Conservation (phyloP, 1,139 yeast genomes). For the Scheffersomyces lignicola region DNA sequence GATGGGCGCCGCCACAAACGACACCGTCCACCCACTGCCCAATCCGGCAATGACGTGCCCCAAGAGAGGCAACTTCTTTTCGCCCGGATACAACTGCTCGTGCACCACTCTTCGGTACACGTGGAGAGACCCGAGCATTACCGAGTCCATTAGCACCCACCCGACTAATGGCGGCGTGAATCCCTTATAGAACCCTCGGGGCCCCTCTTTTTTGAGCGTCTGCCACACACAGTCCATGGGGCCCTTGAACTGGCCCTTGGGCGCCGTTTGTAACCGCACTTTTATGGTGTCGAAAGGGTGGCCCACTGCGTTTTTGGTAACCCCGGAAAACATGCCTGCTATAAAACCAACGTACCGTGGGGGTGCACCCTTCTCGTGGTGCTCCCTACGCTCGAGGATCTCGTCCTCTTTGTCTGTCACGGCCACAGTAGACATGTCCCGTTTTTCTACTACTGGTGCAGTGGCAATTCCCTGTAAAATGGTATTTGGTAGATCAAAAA, state of each 20-base stretch:
- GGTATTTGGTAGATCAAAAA: too few relatives aligned
- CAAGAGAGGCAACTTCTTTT: slow-evolving; percentile 62
- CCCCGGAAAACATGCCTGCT: slow-evolving; percentile 86
- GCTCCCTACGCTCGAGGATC: slow-evolving; percentile 14
- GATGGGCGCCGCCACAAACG: slow-evolving; percentile 91
- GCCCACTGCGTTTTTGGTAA: slow-evolving; percentile 85
- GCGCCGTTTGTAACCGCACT: slow-evolving; percentile 83
- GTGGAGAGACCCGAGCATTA: slow-evolving; percentile 83
- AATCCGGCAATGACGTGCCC: slow-evolving; percentile 76
- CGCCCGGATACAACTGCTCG: slow-evolving; percentile 58
- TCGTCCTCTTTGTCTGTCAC: slow-evolving; percentile 30
- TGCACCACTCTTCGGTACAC: slow-evolving; percentile 69
- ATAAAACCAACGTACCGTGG: slow-evolving; percentile 73
- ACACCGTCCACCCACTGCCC: slow-evolving; percentile 91
- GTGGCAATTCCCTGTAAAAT: too few relatives aligned
- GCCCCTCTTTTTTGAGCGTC: slow-evolving; percentile 73
- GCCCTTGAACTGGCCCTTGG: slow-evolving; percentile 68
- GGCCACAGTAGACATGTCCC: slow-evolving; percentile 28
- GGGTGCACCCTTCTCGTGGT: slow-evolving; percentile 27
- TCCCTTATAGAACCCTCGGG: slow-evolving; percentile 78
- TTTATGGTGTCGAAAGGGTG: slow-evolving; percentile 93
- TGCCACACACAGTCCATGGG: slow-evolving; percentile 78
- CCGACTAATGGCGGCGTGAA: slow-evolving; percentile 91
- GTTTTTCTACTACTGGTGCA: too few relatives aligned
- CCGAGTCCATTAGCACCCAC: slow-evolving; percentile 91